phyloP scores from a whole-genome alignment of 352 stramenopile genomes.

The Globisporangium megalacanthum region DNA sequence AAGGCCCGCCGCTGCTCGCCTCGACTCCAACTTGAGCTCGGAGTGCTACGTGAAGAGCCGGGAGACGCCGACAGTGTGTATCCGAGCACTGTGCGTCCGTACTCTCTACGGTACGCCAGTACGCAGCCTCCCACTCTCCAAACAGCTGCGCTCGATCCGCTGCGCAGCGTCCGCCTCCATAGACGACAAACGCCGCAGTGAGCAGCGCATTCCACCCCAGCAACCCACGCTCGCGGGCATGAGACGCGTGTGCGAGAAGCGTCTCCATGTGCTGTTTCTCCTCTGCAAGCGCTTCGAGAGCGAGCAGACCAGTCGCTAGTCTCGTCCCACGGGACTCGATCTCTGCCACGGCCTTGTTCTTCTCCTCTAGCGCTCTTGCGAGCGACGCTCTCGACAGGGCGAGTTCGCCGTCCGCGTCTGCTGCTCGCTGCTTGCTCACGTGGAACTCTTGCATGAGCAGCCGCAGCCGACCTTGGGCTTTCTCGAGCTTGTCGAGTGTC shows the following conservation, averaged over 20 bases:
- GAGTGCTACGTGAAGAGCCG: conserved; percentile 19
- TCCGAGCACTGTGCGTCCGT: background rate
- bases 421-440: conserved; percentile 54
- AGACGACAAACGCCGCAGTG: conserved; percentile 31
- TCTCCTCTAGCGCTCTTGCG: conserved; percentile 19
- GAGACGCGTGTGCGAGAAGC: conserved; percentile 9
- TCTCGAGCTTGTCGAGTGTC: conserved; percentile 61
- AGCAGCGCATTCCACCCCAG: conserved; percentile 55
- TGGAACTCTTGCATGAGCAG: conserved; percentile 64
- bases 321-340: conserved; percentile 25
- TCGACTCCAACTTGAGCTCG: conserved; percentile 1
- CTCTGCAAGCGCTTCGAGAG: conserved; percentile 31
- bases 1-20: background rate
- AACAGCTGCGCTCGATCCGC: conserved; percentile 16
- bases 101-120: conserved; percentile 5
- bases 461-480: conserved; percentile 39
- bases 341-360: conserved; percentile 24
- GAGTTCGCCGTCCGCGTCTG: conserved; percentile 34
- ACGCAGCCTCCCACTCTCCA: conserved; percentile 10
- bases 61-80: conserved; percentile 14
- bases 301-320: conserved; percentile 24
- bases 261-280: conserved; percentile 24
- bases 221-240: conserved; percentile 20
- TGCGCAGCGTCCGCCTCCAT: conserved; percentile 19
- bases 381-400: conserved; percentile 19